These are phyloP conservation scores for Penicillium sp. DNA, from an alignment of 2,329 filamentous ascomycete species.

Conservation along the genomic window DNA sequence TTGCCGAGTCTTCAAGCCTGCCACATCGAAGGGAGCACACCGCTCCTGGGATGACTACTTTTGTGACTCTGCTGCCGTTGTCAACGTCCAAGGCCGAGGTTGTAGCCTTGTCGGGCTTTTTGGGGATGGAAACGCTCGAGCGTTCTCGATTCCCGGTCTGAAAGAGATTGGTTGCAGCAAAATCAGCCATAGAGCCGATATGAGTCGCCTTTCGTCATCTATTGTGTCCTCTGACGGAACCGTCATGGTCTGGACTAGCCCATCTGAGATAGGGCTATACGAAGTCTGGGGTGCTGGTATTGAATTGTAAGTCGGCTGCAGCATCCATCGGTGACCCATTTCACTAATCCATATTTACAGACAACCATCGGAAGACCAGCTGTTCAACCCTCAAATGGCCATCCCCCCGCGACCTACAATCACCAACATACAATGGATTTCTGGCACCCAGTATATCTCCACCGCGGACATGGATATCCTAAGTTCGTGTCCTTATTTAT, in stretches of 20 bases:
- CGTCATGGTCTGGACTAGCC: slow-evolving; percentile 85
- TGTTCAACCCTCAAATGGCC: slow-evolving; percentile 76
- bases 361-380: slow-evolving; percentile 65
- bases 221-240: slow-evolving; percentile 78
- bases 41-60: slow-evolving; percentile 84
- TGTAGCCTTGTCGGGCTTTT: slow-evolving; percentile 84
- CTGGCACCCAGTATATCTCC: slow-evolving; percentile 89
- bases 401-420: slow-evolving; percentile 88
- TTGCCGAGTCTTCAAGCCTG: slow-evolving; percentile 85
- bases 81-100: slow-evolving; percentile 74
- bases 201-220: slow-evolving; percentile 70
- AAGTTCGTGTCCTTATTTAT: slow-evolving; percentile 49
- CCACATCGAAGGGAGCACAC: slow-evolving; percentile 84
- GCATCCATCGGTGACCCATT: not conserved
- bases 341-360: slow-evolving; percentile 34
- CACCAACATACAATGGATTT: slow-evolving; percentile 94
- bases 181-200: slow-evolving; percentile 71
- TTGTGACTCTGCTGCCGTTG: slow-evolving; percentile 80
- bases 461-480: slow-evolving; percentile 86
- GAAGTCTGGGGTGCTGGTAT: slow-evolving; percentile 81
- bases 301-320: slow-evolving; percentile 57
- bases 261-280: slow-evolving; percentile 82
- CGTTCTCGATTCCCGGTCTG: slow-evolving; percentile 83
- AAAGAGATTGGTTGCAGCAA: slow-evolving; percentile 77
- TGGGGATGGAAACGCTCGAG: slow-evolving; percentile 77